These are phyloP conservation scores for Toxoplasma gondii DNA, from an alignment of 169 alveolate genomes.

Conservation along the genomic window DNA sequence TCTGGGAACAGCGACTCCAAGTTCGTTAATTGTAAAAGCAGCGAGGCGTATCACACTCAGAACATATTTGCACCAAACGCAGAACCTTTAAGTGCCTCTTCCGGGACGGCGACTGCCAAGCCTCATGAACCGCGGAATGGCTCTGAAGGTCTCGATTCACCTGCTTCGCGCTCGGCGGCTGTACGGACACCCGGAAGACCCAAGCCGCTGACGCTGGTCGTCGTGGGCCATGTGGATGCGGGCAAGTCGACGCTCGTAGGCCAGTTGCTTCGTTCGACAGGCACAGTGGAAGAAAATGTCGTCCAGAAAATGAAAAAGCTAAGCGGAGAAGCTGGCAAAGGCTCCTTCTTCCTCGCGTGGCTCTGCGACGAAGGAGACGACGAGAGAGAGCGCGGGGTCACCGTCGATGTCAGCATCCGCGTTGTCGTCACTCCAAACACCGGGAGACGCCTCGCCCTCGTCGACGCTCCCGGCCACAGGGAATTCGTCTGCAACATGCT, in stretches of 20 bases:
- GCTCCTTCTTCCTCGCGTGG: constrained; percentile 82
- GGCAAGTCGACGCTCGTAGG: constrained; percentile 96
- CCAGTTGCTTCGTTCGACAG: constrained; percentile 86
- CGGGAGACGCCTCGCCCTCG: constrained; percentile 45
- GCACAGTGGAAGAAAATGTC: constrained; percentile 83
- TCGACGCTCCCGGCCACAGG: constrained; percentile 94
- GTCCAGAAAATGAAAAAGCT: constrained; percentile 79
- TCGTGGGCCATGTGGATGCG: constrained; percentile 96
- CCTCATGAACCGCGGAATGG: no score
- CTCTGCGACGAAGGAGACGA: constrained; percentile 84
- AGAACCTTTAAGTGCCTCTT: no score
- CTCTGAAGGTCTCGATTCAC: background rate
- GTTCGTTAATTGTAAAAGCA: no score
- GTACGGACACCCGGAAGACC: background rate
- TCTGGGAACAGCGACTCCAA: no score
- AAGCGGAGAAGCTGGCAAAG: constrained; percentile 73
- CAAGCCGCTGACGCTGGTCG: constrained; percentile 81
- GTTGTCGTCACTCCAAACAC: constrained; percentile 72
- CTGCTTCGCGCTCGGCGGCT: background rate
- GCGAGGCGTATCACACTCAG: no score
- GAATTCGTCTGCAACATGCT: constrained; percentile 94
- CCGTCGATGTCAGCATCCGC: constrained; percentile 87
- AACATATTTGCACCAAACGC: no score
- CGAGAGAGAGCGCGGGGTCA: constrained; percentile 88
- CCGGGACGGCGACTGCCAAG: no score